Conservation (phyloP, 176 grass and related monocot genomes). For the Areca catechu region DNA sequence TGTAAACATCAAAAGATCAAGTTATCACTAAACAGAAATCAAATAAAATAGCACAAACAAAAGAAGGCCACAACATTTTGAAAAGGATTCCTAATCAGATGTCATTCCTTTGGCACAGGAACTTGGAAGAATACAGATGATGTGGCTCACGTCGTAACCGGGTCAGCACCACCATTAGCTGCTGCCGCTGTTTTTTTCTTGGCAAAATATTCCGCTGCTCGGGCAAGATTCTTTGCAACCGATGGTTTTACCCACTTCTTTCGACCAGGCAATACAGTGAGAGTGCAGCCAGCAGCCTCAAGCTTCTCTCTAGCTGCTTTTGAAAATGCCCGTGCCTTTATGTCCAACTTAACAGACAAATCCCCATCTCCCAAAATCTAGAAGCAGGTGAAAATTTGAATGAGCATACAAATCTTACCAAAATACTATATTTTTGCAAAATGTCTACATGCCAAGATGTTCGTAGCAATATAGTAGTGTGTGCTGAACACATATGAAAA, state of each 20-base stretch:
- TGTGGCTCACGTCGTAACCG: slow-evolving; percentile 5
- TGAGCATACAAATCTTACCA: too few relatives aligned
- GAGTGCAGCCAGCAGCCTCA: slow-evolving; percentile 67
- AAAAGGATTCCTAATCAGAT: too few relatives aligned
- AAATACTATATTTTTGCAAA: too few relatives aligned
- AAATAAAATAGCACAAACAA: too few relatives aligned
- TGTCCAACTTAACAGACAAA: slow-evolving; percentile 70
- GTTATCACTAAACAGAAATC: too few relatives aligned
- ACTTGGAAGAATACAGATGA: too few relatives aligned
- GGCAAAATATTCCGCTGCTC: slow-evolving; percentile 82
- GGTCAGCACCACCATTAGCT: slow-evolving; percentile 22
- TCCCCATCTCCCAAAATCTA: slow-evolving; percentile 91
- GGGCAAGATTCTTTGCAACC: slow-evolving; percentile 76
- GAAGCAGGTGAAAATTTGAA: slow-evolving; percentile 2
- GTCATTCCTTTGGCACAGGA: too few relatives aligned
- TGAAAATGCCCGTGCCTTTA: slow-evolving; percentile 86
- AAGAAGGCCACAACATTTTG: too few relatives aligned
- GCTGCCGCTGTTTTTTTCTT: slow-evolving; percentile 36
- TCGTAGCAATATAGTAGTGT: too few relatives aligned
- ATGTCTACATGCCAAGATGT: too few relatives aligned
- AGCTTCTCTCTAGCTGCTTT: slow-evolving; percentile 76
- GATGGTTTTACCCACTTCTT: slow-evolving; percentile 91
- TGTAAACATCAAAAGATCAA: too few relatives aligned
- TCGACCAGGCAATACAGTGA: slow-evolving; percentile 62
- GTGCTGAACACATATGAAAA: too few relatives aligned